Conservation (phyloP, 768 basidiomycete genomes). For the Boletus vinaceobasis region DNA sequence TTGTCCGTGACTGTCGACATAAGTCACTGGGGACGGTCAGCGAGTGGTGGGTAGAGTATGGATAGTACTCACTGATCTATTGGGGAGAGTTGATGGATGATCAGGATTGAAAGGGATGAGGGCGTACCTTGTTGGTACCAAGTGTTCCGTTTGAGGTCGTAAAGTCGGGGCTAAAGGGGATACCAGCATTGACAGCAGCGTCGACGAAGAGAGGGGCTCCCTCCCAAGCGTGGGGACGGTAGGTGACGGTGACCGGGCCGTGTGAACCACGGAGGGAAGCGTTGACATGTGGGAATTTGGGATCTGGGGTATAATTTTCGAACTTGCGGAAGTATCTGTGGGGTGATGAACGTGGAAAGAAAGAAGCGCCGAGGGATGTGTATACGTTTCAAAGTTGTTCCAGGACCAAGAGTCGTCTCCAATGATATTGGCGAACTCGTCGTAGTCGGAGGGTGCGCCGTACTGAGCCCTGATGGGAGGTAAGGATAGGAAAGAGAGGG, state of each 20-base stretch:
- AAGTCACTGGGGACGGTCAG: constrained; percentile 52
- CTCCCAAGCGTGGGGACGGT: constrained; percentile 45
- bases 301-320: constrained; percentile 53
- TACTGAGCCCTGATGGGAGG: constrained; percentile 43
- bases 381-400: constrained; percentile 50
- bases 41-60: neutral
- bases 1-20: constrained; percentile 47
- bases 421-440: constrained; percentile 57
- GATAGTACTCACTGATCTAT: constrained; percentile 41
- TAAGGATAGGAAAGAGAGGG: constrained; percentile 6
- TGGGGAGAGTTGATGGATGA: neutral
- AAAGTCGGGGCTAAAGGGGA: constrained; percentile 54
- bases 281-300: constrained; percentile 49
- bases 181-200: constrained; percentile 47
- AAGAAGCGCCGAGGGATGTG: neutral
- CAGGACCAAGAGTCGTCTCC: constrained; percentile 56
- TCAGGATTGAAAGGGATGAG: neutral
- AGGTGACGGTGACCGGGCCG: constrained; percentile 62
- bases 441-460: constrained; percentile 65
- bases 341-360: neutral
- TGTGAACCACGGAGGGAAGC: constrained; percentile 40
- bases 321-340: constrained; percentile 69
- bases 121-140: constrained; percentile 57
- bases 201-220: constrained; percentile 52
- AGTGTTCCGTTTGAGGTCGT: constrained; percentile 54